phyloP scores from a whole-genome alignment of 257 asterid species.

The Solanum bulbocastanum region DNA sequence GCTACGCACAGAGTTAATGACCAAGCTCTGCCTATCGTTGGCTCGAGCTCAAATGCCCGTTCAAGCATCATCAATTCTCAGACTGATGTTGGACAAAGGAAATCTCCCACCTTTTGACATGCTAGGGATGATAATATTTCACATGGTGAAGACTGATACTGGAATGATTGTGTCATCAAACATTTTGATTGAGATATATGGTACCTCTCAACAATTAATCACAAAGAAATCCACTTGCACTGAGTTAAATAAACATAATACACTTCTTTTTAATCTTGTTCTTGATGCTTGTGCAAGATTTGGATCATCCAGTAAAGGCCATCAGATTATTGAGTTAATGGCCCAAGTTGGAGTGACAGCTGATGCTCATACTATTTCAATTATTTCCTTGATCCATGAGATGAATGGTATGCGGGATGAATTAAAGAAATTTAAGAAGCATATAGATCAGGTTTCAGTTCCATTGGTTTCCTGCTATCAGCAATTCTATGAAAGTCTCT shows the following conservation, averaged over 20 bases:
- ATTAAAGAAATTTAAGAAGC: conserved; percentile 51
- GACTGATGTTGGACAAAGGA: conserved; percentile 48
- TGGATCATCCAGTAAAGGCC: conserved; percentile 54
- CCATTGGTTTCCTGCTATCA: conserved; percentile 31
- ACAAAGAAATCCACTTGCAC: conserved; percentile 21
- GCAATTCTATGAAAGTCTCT: conserved; percentile 57
- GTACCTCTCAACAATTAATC: conserved; percentile 12
- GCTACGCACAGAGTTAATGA: conserved; percentile 31
- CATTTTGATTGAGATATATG: conserved; percentile 53
- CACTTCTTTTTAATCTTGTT: conserved; percentile 59
- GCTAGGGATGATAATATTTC: conserved; percentile 40
- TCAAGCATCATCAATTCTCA: conserved; percentile 37
- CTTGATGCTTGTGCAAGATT: conserved; percentile 72
- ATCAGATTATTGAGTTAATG: conserved; percentile 67
- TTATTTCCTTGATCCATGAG: conserved; percentile 61
- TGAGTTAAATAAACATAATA: conserved; percentile 38
- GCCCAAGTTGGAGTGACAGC: conserved; percentile 48
- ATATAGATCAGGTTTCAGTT: conserved; percentile 35
- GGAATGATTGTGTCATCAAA: conserved; percentile 60
- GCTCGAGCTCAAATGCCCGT: conserved; percentile 71
- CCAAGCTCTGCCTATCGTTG: conserved; percentile 58
- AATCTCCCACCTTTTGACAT: conserved; percentile 38
- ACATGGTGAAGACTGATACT: conserved; percentile 57
- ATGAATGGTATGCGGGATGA: conserved; percentile 61
- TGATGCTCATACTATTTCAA: conserved; percentile 59